Conservation (phyloP, 139 green algal genomes). For the Chlamydomonas sp. region DNA sequence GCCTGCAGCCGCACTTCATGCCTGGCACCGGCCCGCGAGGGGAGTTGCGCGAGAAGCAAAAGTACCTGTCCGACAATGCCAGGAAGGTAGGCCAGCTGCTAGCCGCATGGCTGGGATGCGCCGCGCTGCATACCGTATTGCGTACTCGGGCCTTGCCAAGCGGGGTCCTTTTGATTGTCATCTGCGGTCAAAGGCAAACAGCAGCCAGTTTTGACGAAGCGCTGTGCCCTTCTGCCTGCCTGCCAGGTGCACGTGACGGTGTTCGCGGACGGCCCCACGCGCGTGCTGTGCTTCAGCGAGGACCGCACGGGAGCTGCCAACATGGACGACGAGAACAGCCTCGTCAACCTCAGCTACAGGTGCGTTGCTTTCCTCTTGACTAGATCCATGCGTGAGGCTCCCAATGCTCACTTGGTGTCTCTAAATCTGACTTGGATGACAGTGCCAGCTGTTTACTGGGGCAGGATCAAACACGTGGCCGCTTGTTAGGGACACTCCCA, state of each 20-base stretch:
- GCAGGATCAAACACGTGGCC: too few relatives aligned
- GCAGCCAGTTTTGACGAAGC: neutral
- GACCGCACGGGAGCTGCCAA: constrained; percentile 52
- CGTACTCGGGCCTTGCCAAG: too few relatives aligned
- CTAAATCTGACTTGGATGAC: neutral
- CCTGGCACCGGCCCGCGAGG: neutral
- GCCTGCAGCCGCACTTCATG: neutral
- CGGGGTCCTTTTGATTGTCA: too few relatives aligned
- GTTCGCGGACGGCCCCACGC: constrained; percentile 88
- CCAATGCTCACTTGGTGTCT: too few relatives aligned
- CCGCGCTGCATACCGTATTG: too few relatives aligned
- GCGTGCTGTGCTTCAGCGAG: constrained; percentile 88
- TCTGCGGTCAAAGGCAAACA: too few relatives aligned
- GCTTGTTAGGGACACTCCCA: too few relatives aligned
- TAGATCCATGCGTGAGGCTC: neutral
- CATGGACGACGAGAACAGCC: constrained; percentile 64
- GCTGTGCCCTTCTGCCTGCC: neutral
- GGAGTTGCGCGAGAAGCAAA: constrained; percentile 2
- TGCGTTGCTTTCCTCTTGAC: neutral
- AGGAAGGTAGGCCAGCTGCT: constrained; percentile 4
- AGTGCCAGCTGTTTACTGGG: too few relatives aligned
- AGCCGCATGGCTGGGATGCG: too few relatives aligned
- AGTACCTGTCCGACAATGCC: constrained; percentile 32
- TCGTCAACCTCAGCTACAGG: constrained; percentile 66
- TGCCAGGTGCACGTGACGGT: constrained; percentile 82